Base-by-base conservation (phyloP, 495 filamentous ascomycete genomes). In the Staphylotrichum tortipilum region DNA sequence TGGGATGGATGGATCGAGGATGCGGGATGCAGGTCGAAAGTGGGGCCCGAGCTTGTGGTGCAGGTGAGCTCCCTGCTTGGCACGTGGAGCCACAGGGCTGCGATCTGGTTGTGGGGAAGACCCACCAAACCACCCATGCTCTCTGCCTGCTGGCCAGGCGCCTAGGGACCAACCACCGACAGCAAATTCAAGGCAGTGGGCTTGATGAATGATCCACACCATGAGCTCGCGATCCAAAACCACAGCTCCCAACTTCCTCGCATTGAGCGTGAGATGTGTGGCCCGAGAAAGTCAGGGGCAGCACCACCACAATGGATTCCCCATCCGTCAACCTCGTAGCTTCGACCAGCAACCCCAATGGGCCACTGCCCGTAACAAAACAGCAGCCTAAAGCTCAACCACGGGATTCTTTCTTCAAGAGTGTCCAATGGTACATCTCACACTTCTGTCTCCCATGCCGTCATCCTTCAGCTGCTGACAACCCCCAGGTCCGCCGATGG, bases 401-500 rank as follows among this genome's bases (percentile, higher is more conserved):
- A 22, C 33, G 33, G 23, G 28, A 53, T 14, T 54, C 62, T 17
- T 67, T 67, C 61, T 69, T 62, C 62, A 64, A 60, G 14, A 61
- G 52, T 21, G 62, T 57, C 3, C 63, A 68, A 51, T 70, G 67
- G 65, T 61, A 49, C 8, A 53, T 48, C 17, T 29, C 34, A n/a
- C 14, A 15, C 46, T 36, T n/a, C 5, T 11, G 24, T 46, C 10
- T 24, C 50, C 18, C 7, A 38, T 11, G 21, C 22, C 15, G 30
- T 1, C 17, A 19, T 36, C n/a, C 8, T 8, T 31, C 4, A 21
- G 12, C 33, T 22, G n/a, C 39, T 58, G 39, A 59, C 47, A 39
- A 42, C 7, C 30, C 5, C 15, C 54, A 67, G 65, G 83, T 80
- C 87, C 7, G 80, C 86, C 39, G 90, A 95, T 60, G 88, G 91